phyloP scores from a whole-genome alignment of 352 stramenopile species.

The Pelagophyceae sp. region DNA sequence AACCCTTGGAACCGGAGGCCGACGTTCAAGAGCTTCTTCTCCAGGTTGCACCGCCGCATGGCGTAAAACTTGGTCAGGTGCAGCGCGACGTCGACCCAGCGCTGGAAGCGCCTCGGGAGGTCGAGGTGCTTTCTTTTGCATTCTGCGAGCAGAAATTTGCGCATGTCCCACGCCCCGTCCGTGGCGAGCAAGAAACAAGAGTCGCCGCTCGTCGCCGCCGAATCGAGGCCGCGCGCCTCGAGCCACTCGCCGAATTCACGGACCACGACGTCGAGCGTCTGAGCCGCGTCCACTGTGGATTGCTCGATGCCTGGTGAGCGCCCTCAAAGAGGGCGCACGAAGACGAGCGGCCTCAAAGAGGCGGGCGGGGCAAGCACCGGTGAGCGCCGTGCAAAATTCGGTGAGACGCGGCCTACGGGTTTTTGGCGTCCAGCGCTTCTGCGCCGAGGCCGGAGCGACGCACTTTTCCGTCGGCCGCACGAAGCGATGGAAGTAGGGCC shows the following conservation, averaged over 20 bases:
- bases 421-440: background rate
- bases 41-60: background rate
- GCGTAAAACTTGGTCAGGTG: background rate
- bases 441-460: background rate
- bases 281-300: background rate
- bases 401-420: background rate
- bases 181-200: background rate
- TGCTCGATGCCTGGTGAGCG: slow-evolving; percentile 11
- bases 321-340: too few relatives aligned
- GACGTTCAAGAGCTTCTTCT: slow-evolving; percentile 3
- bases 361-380: too few relatives aligned
- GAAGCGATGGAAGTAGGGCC: slow-evolving; percentile 5
- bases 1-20: slow-evolving; percentile 6
- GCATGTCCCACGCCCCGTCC: background rate
- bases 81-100: slow-evolving; percentile 3
- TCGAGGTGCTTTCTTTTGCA: background rate
- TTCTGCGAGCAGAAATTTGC: slow-evolving; percentile 1
- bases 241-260: background rate
- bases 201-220: background rate
- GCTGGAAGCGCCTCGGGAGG: background rate
- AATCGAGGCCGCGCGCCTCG: background rate
- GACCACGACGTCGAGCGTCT: background rate
- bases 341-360: too few relatives aligned
- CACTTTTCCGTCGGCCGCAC: slow-evolving; percentile 6
- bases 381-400: slow-evolving; percentile 7